Evolutionary conservation across 2,329 filamentous ascomycete genomes (phyloP).

Genomic region (Aspergillus pseudoterreus): DNA sequence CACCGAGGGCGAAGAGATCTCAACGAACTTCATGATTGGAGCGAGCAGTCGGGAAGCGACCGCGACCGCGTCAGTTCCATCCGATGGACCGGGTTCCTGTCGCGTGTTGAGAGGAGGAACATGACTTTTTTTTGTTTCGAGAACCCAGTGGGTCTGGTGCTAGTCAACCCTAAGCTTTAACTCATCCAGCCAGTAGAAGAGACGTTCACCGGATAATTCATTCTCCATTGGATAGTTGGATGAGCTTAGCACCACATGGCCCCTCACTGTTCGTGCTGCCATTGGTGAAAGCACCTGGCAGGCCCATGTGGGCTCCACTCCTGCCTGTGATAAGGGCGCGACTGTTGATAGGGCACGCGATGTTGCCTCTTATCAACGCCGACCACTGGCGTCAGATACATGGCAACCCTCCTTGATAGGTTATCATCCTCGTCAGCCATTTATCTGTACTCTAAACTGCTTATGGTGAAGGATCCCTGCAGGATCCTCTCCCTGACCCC

Average conservation of each 20-base stretch:
- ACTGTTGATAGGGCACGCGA: slow-evolving; percentile 9
- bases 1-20: slow-evolving; percentile 7
- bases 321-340: slow-evolving; percentile 6
- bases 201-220: not conserved
- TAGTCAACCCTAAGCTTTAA: slow-evolving; percentile 5
- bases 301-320: not conserved
- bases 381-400: not conserved
- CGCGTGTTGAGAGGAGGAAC: slow-evolving; percentile 7
- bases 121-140: slow-evolving; percentile 10
- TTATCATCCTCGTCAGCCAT: too few species aligned
- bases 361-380: not conserved
- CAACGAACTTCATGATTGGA: slow-evolving; percentile 1
- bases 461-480: too few species aligned
- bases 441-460: too few species aligned
- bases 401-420: not conserved
- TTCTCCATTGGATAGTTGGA: not conserved
- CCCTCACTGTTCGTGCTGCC: not conserved
- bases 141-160: slow-evolving; percentile 1
- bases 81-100: slow-evolving; percentile 1
- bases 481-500: too few species aligned
- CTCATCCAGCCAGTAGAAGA: not conserved
- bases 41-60: slow-evolving; percentile 5
- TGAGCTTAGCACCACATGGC: not conserved
- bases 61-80: slow-evolving; percentile 5
- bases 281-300: not conserved